These are phyloP conservation scores for Phytophthora sojae DNA, from an alignment of 352 stramenopile genomes.

Conservation along the genomic window DNA sequence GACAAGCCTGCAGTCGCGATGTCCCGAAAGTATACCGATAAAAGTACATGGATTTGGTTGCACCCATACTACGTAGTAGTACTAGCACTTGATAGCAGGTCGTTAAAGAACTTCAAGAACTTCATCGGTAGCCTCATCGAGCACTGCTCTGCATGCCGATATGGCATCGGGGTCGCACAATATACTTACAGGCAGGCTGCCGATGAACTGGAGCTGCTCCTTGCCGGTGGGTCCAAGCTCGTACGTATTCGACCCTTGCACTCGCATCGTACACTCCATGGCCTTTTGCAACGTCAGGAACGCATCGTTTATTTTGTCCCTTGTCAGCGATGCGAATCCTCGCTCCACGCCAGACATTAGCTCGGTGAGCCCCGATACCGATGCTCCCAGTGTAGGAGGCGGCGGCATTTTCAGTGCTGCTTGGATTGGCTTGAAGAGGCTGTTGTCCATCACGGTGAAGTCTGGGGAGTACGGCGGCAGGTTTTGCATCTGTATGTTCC, in stretches of 20 bases:
- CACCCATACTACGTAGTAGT: not conserved
- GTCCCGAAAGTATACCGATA: not conserved
- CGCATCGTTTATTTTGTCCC: constrained; percentile 44
- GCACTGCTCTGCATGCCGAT: constrained; percentile 35
- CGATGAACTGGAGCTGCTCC: constrained; percentile 41
- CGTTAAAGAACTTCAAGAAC: constrained; percentile 25
- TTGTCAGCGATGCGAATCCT: constrained; percentile 39
- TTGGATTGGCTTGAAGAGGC: constrained; percentile 44
- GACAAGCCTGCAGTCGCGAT: too few species aligned
- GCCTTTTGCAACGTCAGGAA: constrained; percentile 53
- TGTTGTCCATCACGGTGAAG: constrained; percentile 50
- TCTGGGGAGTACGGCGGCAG: constrained; percentile 53
- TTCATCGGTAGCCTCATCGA: constrained; percentile 31
- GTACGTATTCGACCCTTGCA: constrained; percentile 56
- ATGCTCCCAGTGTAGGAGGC: constrained; percentile 1
- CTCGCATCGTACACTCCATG: constrained; percentile 53
- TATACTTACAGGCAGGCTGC: constrained; percentile 51
- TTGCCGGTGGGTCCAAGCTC: constrained; percentile 39
- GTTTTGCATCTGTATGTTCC: constrained; percentile 50
- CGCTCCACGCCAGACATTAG: constrained; percentile 35
- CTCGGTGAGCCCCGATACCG: constrained; percentile 33
- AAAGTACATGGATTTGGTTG: not conserved
- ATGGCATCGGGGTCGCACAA: constrained; percentile 43
- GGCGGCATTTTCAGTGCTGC: constrained; percentile 31
- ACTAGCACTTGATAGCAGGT: too few species aligned